Conservation (phyloP, 2,329 filamentous ascomycete species). For the Colletotrichum falcatum region DNA sequence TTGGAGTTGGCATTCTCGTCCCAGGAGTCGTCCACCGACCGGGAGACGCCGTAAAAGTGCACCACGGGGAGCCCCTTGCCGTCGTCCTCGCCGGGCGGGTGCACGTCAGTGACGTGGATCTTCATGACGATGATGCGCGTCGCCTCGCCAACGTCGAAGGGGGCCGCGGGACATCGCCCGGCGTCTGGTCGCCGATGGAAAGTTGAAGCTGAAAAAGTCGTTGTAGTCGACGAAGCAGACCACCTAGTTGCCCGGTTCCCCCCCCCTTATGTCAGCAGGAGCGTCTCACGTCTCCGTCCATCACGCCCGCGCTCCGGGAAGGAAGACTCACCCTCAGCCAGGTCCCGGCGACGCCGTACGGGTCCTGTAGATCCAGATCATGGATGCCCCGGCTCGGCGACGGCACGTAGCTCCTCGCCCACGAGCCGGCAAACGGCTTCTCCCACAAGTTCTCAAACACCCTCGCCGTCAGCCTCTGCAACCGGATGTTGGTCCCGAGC, state of each 20-base stretch:
- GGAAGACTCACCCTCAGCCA: conserved; percentile 72
- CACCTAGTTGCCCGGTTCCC: conserved; percentile 46
- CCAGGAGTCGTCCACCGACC: conserved; percentile 72
- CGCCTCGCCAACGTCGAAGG: conserved; percentile 73
- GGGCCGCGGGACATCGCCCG: conserved; percentile 54
- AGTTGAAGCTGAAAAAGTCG: conserved; percentile 81
- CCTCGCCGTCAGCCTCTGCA: conserved; percentile 59
- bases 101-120: conserved; percentile 70
- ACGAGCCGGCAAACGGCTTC: conserved; percentile 67
- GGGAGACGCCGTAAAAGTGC: conserved; percentile 73
- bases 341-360: conserved; percentile 77
- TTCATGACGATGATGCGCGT: conserved; percentile 78
- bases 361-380: conserved; percentile 68
- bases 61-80: conserved; percentile 72
- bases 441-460: conserved; percentile 67
- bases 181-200: conserved; percentile 59
- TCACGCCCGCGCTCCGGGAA: background rate
- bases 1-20: conserved; percentile 77
- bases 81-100: conserved; percentile 68
- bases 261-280: background rate
- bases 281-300: background rate
- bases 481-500: conserved; percentile 70
- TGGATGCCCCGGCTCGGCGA: conserved; percentile 51
- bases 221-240: conserved; percentile 73
- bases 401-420: conserved; percentile 61